These are phyloP conservation scores for Dysphania ambrosioides DNA, from an alignment of 148 eudicot species.

Conservation along the genomic window DNA sequence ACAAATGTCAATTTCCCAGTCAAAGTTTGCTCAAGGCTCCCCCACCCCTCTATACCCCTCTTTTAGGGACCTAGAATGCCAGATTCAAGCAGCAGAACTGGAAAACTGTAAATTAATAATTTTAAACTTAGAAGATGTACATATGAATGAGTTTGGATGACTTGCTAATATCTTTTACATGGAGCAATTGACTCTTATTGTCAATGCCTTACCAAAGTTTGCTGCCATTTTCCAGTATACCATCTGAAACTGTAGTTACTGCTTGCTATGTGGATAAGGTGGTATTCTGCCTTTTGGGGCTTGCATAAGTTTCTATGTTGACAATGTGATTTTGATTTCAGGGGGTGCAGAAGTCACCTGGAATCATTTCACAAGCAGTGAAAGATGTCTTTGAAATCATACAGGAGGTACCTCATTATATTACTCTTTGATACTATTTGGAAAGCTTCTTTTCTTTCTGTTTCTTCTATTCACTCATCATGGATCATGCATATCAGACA, in stretches of 20 bases:
- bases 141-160: neutral
- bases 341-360: conserved; percentile 86
- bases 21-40: neutral
- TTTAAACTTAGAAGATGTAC: neutral
- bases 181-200: neutral
- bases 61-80: too few relatives aligned
- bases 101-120: neutral
- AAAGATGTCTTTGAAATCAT: conserved; percentile 83
- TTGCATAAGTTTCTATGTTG: conserved; percentile 7
- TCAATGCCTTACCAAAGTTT: neutral
- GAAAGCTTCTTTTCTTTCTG: neutral
- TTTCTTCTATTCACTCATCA: neutral
- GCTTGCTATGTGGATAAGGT: neutral
- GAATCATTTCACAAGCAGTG: conserved; percentile 77
- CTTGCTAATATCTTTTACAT: neutral
- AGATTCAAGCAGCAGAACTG: too few relatives aligned
- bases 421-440: neutral
- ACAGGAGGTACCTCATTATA: conserved; percentile 56
- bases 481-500: conserved; percentile 35
- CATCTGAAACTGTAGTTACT: neutral
- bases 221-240: neutral
- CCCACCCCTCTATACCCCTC: neutral
- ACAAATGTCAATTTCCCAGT: neutral
- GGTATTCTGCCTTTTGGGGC: neutral
- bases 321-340: conserved; percentile 19